These are phyloP conservation scores for Solanum paucissectum DNA, from an alignment of 257 asterid species.

Conservation along the genomic window DNA sequence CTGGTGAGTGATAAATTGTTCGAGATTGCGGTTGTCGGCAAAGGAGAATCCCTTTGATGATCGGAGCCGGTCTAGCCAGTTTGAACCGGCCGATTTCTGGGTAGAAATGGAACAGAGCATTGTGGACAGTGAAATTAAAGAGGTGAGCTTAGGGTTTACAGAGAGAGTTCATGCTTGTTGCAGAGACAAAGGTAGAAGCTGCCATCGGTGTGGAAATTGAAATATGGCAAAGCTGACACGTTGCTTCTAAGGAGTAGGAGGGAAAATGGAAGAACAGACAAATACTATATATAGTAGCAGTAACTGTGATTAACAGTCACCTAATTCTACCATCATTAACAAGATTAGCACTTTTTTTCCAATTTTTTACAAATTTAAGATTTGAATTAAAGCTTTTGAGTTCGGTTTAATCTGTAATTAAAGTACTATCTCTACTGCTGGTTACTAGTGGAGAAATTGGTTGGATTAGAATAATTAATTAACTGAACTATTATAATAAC, in stretches of 20 bases:
- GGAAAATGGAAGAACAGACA: not conserved
- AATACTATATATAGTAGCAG: not conserved
- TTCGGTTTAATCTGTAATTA: not conserved
- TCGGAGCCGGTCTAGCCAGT: conserved; percentile 79
- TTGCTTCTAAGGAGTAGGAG: not conserved
- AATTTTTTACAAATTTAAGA: not conserved
- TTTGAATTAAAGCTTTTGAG: not conserved
- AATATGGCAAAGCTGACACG: not conserved
- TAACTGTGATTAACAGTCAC: not conserved
- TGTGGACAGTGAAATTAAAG: not conserved
- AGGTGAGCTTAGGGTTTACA: not conserved
- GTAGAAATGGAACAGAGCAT: conserved; percentile 45
- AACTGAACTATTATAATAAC: not conserved
- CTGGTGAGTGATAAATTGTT: conserved; percentile 28
- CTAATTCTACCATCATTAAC: not conserved
- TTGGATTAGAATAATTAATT: not conserved
- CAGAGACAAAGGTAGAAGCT: not conserved
- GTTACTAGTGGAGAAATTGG: not conserved
- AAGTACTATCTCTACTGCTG: not conserved
- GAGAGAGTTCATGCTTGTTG: not conserved
- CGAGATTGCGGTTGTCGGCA: conserved; percentile 38
- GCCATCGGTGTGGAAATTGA: not conserved
- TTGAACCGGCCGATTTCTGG: conserved; percentile 37
- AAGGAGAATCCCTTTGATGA: conserved; percentile 64
- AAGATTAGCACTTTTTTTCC: not conserved